These are phyloP conservation scores for Kwoniella dejecticola DNA, from an alignment of 768 basidiomycete genomes.

Conservation along the genomic window DNA sequence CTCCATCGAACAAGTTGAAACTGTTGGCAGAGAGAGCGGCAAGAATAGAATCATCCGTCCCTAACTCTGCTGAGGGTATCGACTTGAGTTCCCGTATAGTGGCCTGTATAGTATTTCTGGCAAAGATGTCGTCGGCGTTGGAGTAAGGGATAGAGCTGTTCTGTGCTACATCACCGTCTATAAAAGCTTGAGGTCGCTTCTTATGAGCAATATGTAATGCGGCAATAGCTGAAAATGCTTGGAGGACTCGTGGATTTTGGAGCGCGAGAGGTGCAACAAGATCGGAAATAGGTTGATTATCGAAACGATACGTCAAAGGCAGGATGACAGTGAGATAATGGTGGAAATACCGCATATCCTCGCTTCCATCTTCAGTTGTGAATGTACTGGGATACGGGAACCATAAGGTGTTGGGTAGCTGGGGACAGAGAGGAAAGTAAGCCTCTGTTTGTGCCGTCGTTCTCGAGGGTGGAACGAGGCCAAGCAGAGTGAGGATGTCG, in stretches of 20 bases:
- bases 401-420: conserved; percentile 7
- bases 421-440: not conserved
- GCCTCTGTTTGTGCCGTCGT: not conserved
- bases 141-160: not conserved
- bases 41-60: conserved; percentile 1
- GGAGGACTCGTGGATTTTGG: conserved; percentile 8
- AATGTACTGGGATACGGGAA: conserved; percentile 6
- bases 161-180: not conserved
- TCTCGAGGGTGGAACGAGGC: conserved; percentile 1
- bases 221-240: conserved; percentile 14
- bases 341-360: conserved; percentile 24
- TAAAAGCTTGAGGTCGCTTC: not conserved
- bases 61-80: not conserved
- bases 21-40: conserved; percentile 5
- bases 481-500: conserved; percentile 1
- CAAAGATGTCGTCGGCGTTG: conserved; percentile 17
- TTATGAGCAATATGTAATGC: conserved; percentile 22
- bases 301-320: conserved; percentile 22
- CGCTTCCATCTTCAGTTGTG: not conserved
- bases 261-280: conserved; percentile 29
- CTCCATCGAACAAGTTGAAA: conserved; percentile 8
- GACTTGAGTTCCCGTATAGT: conserved; percentile 6
- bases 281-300: conserved; percentile 10
- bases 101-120: conserved; percentile 4
- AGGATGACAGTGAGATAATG: conserved; percentile 28